These are phyloP conservation scores for Pseudogymnoascus sp. DNA, from an alignment of 2,329 filamentous ascomycete species.

Conservation along the genomic window DNA sequence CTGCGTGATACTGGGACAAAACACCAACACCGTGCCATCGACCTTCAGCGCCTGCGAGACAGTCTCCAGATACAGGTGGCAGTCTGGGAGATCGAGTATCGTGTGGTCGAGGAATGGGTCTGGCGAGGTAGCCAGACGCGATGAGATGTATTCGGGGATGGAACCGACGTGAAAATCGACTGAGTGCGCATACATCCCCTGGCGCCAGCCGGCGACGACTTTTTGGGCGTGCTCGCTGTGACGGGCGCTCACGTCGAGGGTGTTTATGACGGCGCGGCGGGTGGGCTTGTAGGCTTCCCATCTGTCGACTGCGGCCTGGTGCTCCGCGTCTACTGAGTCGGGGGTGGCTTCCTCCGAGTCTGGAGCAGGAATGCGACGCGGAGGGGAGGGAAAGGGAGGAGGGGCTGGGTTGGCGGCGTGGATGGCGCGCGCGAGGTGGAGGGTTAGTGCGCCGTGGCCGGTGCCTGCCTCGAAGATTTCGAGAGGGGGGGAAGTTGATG, in stretches of 20 bases:
- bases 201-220: constrained; percentile 57
- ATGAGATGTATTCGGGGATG: constrained; percentile 53
- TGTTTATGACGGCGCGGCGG: constrained; percentile 65
- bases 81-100: constrained; percentile 63
- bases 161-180: constrained; percentile 67
- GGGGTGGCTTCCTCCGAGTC: constrained; percentile 15
- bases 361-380: constrained; percentile 15
- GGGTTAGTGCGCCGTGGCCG: constrained; percentile 70
- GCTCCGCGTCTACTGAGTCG: constrained; percentile 16
- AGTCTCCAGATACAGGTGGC: constrained; percentile 41
- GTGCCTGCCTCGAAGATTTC: constrained; percentile 81
- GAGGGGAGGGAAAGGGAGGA: constrained; percentile 28
- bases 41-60: constrained; percentile 51
- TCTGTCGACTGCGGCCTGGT: constrained; percentile 28
- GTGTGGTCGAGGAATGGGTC: constrained; percentile 62
- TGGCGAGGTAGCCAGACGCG: constrained; percentile 34
- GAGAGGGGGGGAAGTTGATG: constrained; percentile 37
- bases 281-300: constrained; percentile 35
- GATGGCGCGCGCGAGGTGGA: constrained; percentile 67
- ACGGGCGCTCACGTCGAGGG: constrained; percentile 55
- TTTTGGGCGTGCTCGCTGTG: constrained; percentile 57
- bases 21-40: constrained; percentile 59
- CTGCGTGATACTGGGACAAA: constrained; percentile 71
- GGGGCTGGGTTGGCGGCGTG: constrained; percentile 60
- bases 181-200: constrained; percentile 60